Conservation (phyloP, 805 yeast species). For the Ogataea dorogensis region DNA sequence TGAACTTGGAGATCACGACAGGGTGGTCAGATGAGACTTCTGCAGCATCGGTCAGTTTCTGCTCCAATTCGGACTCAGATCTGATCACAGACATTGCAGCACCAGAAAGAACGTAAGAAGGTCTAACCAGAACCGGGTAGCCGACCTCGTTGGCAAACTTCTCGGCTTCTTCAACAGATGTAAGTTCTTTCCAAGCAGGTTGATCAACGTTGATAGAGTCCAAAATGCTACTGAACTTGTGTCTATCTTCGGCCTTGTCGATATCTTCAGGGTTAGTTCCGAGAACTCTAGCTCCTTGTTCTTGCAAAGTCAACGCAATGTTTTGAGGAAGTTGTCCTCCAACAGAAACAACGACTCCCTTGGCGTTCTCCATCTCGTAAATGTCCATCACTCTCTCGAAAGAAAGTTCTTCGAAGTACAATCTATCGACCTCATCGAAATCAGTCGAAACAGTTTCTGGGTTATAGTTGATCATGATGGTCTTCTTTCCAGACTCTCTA, state of each 20-base stretch:
- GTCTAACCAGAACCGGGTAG: conserved; percentile 95
- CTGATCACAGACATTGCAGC: conserved; percentile 99
- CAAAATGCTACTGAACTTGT: conserved; percentile 95
- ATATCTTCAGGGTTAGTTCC: conserved; percentile 99
- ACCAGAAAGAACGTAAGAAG: conserved; percentile 95
- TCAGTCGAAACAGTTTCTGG: conserved; percentile 99
- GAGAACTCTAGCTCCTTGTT: conserved; percentile 90
- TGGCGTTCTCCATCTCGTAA: conserved; percentile 84
- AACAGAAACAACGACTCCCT: conserved; percentile 94
- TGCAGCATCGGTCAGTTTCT: conserved; percentile 88
- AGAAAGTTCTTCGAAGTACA: conserved; percentile 93
- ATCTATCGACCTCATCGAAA: conserved; percentile 95
- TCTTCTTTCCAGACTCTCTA: conserved; percentile 80
- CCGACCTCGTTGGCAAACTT: conserved; percentile 85
- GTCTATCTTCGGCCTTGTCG: conserved; percentile 96
- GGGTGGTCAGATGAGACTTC: conserved; percentile 98
- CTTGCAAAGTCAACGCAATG: conserved; percentile 87
- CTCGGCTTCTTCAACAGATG: conserved; percentile 90
- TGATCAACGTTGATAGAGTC: conserved; percentile 96
- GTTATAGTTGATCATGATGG: conserved; percentile 95
- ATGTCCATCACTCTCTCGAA: conserved; percentile 93
- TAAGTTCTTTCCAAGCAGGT: conserved; percentile 98
- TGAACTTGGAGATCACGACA: conserved; percentile 94
- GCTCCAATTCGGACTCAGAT: conserved; percentile 81
- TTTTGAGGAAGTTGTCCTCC: conserved; percentile 99